These are phyloP conservation scores for Talaromyces borbonicus DNA, from an alignment of 495 filamentous ascomycete species.

Conservation along the genomic window DNA sequence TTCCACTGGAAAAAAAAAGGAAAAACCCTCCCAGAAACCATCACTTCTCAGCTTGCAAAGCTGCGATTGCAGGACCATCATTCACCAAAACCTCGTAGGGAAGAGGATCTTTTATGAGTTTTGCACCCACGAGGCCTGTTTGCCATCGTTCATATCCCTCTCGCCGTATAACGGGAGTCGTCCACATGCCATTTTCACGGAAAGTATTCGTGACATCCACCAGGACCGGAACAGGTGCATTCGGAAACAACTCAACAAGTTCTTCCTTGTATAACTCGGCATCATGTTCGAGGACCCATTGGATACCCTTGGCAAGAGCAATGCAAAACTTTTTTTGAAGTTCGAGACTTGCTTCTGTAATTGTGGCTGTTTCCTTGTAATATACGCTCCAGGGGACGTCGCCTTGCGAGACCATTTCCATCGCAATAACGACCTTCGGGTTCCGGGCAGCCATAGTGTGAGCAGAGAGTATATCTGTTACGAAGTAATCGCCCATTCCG, in stretches of 20 bases:
- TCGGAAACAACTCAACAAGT: not conserved
- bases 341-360: not conserved
- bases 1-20: not conserved
- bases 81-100: not conserved
- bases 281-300: not conserved
- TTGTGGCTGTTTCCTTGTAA: not conserved
- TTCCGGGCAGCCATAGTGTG: not conserved
- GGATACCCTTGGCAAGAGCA: not conserved
- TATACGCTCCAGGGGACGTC: slow-evolving; percentile 2
- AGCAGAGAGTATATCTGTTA: not conserved
- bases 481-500: slow-evolving; percentile 3
- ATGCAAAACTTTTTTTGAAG: not conserved
- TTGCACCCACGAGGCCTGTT: not conserved
- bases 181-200: not conserved
- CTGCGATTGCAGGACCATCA: no score
- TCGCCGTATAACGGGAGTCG: not conserved
- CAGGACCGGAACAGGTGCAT: not conserved
- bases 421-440: not conserved
- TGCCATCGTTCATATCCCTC: slow-evolving; percentile 1
- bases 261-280: not conserved
- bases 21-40: no score
- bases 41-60: no score
- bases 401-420: slow-evolving; percentile 1
- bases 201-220: not conserved
- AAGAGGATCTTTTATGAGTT: not conserved